These are phyloP conservation scores for Petunia secreta DNA, from an alignment of 257 asterid species.

Conservation along the genomic window DNA sequence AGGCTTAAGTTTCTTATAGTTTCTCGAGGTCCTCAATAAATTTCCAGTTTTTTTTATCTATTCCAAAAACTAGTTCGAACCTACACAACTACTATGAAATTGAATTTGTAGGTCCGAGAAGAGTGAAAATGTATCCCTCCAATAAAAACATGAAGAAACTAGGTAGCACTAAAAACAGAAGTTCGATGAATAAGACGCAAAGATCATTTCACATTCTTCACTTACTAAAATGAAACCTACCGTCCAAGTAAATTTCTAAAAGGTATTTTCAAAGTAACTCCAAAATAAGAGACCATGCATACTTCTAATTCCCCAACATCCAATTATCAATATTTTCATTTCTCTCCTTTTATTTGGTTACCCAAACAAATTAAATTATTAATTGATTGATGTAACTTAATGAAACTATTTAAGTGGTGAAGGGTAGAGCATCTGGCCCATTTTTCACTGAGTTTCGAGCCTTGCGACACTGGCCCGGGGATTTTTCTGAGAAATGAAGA, in stretches of 20 bases:
- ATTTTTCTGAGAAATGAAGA: no score
- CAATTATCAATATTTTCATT: conserved; percentile 10
- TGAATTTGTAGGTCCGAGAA: neutral
- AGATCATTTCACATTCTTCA: neutral
- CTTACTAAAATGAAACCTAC: neutral
- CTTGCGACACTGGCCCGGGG: no score
- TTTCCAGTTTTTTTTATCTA: neutral
- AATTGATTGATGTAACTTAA: neutral
- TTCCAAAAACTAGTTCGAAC: neutral
- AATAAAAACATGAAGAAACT: neutral
- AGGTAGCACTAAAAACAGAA: neutral
- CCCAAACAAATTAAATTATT: neutral
- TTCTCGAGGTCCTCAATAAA: neutral
- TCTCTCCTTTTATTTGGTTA: neutral
- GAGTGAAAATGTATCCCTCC: neutral
- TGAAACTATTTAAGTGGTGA: no score
- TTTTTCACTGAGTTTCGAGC: no score
- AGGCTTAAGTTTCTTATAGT: neutral
- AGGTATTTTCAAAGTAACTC: neutral
- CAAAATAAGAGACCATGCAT: neutral
- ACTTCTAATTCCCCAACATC: neutral
- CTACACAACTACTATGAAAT: neutral
- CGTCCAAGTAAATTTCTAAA: neutral
- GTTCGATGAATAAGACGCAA: neutral
- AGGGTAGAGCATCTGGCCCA: no score